Conservation (phyloP, 352 stramenopile species). For the Blastocystis sp. region DNA sequence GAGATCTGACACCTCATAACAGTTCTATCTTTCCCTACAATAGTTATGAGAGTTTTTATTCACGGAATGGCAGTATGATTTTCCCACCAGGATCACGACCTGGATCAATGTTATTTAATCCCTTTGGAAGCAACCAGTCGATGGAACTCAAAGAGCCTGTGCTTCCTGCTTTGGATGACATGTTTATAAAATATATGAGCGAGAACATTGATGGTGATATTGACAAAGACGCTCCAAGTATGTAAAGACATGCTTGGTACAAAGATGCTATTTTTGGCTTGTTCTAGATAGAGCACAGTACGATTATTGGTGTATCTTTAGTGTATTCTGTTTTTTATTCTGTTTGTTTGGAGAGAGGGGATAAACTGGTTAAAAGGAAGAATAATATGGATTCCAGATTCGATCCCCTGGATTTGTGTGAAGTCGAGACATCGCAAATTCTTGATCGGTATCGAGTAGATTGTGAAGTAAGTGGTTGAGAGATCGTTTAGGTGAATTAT, state of each 20-base stretch:
- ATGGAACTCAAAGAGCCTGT: conserved; percentile 24
- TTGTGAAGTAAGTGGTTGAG: conserved; percentile 1
- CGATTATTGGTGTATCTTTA: neutral
- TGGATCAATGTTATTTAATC: conserved; percentile 43
- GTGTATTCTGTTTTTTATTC: neutral
- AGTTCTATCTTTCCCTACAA: conserved; percentile 6
- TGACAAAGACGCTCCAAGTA: conserved; percentile 26
- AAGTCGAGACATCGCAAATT: neutral
- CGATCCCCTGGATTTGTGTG: neutral
- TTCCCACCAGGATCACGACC: conserved; percentile 12
- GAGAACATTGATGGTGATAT: conserved; percentile 32
- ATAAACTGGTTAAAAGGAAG: neutral
- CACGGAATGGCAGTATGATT: conserved; percentile 46
- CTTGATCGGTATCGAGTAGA: conserved; percentile 20
- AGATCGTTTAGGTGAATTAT: neutral
- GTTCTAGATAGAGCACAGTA: neutral
- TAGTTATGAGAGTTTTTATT: conserved; percentile 27
- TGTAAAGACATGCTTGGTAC: neutral
- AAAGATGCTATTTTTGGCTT: neutral
- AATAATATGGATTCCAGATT: no score
- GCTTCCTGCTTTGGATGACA: neutral
- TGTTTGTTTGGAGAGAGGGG: neutral
- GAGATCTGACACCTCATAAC: neutral
- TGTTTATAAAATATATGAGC: neutral
- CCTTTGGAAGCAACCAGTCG: conserved; percentile 33